These are phyloP conservation scores for Yarrowia osloensis DNA, from an alignment of 805 yeast species.

Conservation along the genomic window DNA sequence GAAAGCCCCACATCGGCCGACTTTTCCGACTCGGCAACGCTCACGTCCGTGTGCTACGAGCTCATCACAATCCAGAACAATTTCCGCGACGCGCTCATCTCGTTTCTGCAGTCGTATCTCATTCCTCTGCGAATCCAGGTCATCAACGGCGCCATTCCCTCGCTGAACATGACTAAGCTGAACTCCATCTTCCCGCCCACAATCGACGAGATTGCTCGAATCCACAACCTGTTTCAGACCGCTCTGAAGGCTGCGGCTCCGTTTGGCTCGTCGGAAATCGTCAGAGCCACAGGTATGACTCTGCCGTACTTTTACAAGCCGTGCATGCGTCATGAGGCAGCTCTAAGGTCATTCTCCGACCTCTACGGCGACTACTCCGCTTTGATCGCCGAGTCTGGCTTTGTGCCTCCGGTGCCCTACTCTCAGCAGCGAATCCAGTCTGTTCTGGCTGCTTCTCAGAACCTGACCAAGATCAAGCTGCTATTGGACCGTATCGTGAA, in stretches of 20 bases:
- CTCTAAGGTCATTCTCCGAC: conserved; percentile 63
- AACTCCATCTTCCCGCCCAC: conserved; percentile 91
- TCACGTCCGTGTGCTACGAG: conserved; percentile 64
- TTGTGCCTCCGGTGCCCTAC: conserved; percentile 40
- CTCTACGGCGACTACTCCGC: conserved; percentile 49
- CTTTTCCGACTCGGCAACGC: conserved; percentile 42
- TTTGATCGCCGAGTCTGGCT: conserved; percentile 41
- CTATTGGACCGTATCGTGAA: conserved; percentile 61
- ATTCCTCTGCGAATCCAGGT: conserved; percentile 76
- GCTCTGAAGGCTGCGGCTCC: conserved; percentile 67
- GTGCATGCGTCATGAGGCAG: conserved; percentile 91
- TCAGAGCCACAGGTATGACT: conserved; percentile 78
- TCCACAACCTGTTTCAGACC: conserved; percentile 81
- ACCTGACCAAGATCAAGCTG: conserved; percentile 68
- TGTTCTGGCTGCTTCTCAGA: conserved; percentile 68
- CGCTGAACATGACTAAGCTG: conserved; percentile 59
- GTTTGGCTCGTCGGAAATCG: conserved; percentile 71
- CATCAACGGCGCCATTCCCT: conserved; percentile 53
- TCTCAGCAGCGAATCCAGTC: conserved; percentile 58
- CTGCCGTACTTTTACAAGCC: conserved; percentile 92
- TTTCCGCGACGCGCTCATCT: conserved; percentile 69
- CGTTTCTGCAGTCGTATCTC: conserved; percentile 73
- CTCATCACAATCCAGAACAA: conserved; percentile 70
- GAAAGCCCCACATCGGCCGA: background rate
- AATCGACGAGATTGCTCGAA: conserved; percentile 87